Conservation (phyloP, 176 grass and related monocot species). For the Phoenix dactylifera region DNA sequence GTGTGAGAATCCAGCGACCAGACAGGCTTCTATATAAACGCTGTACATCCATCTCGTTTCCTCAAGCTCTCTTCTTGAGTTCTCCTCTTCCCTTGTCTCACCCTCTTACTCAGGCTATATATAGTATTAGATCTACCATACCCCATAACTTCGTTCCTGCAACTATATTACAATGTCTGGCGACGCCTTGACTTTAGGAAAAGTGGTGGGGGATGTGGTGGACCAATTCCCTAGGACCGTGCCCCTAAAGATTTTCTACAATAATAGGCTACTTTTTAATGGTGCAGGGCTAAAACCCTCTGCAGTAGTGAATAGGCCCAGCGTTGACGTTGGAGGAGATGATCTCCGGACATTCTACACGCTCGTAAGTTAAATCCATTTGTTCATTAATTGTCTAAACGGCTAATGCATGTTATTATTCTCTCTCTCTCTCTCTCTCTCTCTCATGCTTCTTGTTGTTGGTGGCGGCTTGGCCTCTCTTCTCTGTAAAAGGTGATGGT, state of each 20-base stretch:
- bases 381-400: neutral
- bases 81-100: too few relatives aligned
- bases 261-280: slow-evolving; percentile 35
- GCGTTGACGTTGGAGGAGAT: slow-evolving; percentile 51
- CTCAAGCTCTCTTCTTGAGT: too few relatives aligned
- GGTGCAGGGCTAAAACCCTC: slow-evolving; percentile 49
- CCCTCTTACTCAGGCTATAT: too few relatives aligned
- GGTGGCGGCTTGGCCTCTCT: neutral
- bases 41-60: too few relatives aligned
- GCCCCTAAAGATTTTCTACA: slow-evolving; percentile 31
- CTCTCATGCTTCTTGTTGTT: neutral
- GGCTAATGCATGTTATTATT: too few relatives aligned
- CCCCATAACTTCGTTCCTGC: too few relatives aligned
- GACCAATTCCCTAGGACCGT: slow-evolving; percentile 49
- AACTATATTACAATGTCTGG: slow-evolving; percentile 29
- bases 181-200: slow-evolving; percentile 46
- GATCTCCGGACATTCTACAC: slow-evolving; percentile 47
- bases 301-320: slow-evolving; percentile 16
- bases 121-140: too few relatives aligned
- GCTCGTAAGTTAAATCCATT: slow-evolving; percentile 34
- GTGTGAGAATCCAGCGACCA: too few relatives aligned
- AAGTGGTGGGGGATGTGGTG: slow-evolving; percentile 62
- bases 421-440: neutral
- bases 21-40: too few relatives aligned
- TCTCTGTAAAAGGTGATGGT: slow-evolving; percentile 52